These are phyloP conservation scores for Alternaria infectoria DNA, from an alignment of 2,329 filamentous ascomycete genomes.

Conservation along the genomic window DNA sequence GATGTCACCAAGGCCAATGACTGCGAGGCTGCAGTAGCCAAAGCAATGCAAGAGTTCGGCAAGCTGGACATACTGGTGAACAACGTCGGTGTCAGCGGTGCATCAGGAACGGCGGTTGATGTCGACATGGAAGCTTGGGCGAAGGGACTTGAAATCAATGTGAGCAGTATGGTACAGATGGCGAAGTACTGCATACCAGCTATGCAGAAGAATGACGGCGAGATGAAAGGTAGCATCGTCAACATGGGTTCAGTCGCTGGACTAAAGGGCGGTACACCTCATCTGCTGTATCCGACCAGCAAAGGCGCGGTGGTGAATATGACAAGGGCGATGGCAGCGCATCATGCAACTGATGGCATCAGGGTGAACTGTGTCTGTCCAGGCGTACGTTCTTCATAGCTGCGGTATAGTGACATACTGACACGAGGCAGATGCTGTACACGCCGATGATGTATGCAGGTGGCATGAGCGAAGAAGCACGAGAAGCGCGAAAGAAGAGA, in stretches of 20 bases:
- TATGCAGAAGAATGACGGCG: slow-evolving; percentile 61
- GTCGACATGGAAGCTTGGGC: slow-evolving; percentile 67
- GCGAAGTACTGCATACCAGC: slow-evolving; percentile 65
- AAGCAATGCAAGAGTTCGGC: slow-evolving; percentile 58
- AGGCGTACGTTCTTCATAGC: slow-evolving; percentile 34
- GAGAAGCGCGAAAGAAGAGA: slow-evolving; percentile 57
- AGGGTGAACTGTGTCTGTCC: slow-evolving; percentile 64
- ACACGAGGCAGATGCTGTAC: slow-evolving; percentile 53
- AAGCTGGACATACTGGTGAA: slow-evolving; percentile 69
- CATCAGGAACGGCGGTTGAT: slow-evolving; percentile 64
- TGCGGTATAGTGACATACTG: neutral
- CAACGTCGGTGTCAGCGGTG: slow-evolving; percentile 67
- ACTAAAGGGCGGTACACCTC: slow-evolving; percentile 60
- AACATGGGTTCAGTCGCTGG: slow-evolving; percentile 70
- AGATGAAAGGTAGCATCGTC: slow-evolving; percentile 59
- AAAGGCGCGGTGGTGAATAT: slow-evolving; percentile 64
- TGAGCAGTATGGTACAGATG: slow-evolving; percentile 71
- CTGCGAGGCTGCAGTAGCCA: slow-evolving; percentile 54
- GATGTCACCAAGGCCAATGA: slow-evolving; percentile 63
- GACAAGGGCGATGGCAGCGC: slow-evolving; percentile 63
- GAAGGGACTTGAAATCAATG: slow-evolving; percentile 65
- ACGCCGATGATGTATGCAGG: slow-evolving; percentile 62
- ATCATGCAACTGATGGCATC: slow-evolving; percentile 59
- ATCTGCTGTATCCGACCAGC: slow-evolving; percentile 60
- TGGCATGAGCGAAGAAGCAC: slow-evolving; percentile 58